Percentiles rank a stretch among this genome's conserved stretches.
Evolutionary conservation across 352 stramenopile species (phyloP).

Genomic region (Phytophthora pini): DNA sequence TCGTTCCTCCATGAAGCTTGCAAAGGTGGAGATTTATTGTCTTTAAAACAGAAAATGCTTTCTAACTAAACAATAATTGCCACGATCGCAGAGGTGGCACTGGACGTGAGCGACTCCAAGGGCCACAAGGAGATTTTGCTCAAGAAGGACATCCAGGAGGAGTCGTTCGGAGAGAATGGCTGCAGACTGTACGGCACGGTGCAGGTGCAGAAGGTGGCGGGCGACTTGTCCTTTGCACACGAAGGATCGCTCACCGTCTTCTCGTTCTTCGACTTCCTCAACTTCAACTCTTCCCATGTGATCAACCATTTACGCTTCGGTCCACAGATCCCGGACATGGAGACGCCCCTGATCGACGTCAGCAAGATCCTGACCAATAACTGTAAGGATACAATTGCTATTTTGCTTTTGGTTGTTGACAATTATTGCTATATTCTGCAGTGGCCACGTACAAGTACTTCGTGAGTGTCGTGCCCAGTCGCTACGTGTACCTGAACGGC

Average conservation of each 20-base stretch:
- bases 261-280: constrained; percentile 88
- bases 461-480: constrained; percentile 84
- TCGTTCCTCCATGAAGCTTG: constrained; percentile 84
- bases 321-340: constrained; percentile 82
- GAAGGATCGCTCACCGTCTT: constrained; percentile 87
- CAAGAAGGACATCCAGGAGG: constrained; percentile 64
- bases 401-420: background rate
- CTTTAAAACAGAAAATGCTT: background rate
- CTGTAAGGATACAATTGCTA: constrained; percentile 39
- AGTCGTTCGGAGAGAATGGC: constrained; percentile 67
- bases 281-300: constrained; percentile 90
- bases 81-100: constrained; percentile 60
- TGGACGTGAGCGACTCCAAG: constrained; percentile 89
- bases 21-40: constrained; percentile 46
- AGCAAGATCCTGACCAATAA: constrained; percentile 85
- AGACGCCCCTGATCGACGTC: constrained; percentile 87
- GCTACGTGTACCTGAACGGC: constrained; percentile 85
- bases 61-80: constrained; percentile 3
- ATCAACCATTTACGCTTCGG: constrained; percentile 84
- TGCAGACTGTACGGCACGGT: constrained; percentile 77
- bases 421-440: constrained; percentile 18
- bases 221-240: constrained; percentile 87
- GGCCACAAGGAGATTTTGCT: constrained; percentile 87
- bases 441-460: constrained; percentile 92
- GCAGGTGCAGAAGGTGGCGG: constrained; percentile 83